These are phyloP conservation scores for Cinnamomum chago DNA, from an alignment of 164 flowering plant genomes.

Conservation along the genomic window DNA sequence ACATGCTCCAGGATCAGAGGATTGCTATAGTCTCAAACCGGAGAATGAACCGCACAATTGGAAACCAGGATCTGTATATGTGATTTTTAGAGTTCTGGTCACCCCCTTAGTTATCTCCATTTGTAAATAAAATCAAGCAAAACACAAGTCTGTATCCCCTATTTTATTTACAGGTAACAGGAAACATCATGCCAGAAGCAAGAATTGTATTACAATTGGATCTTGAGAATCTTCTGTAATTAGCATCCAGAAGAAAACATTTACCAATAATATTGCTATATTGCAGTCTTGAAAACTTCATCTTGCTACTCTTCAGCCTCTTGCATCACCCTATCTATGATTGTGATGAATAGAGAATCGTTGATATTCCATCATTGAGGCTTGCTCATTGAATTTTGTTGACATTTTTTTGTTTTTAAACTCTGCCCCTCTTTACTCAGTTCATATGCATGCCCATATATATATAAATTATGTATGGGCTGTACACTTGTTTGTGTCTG, in stretches of 20 bases:
- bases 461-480: too few species aligned
- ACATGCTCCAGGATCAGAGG: slow-evolving; percentile 94
- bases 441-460: too few species aligned
- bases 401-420: too few species aligned
- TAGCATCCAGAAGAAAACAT: background rate
- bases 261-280: background rate
- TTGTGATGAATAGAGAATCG: background rate
- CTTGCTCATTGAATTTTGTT: too few species aligned
- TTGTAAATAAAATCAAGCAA: background rate
- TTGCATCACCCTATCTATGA: background rate
- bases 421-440: too few species aligned
- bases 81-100: background rate
- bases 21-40: slow-evolving; percentile 60
- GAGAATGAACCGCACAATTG: slow-evolving; percentile 19
- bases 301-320: background rate
- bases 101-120: background rate
- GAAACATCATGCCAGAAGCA: background rate
- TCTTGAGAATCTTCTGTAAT: background rate
- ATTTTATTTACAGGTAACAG: background rate
- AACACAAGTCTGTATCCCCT: background rate
- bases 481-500: too few species aligned
- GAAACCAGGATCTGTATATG: slow-evolving; percentile 10
- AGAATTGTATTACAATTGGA: background rate
- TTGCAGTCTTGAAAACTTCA: background rate
- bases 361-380: too few species aligned